Percentiles rank a stretch among this genome's conserved stretches.
phyloP scores from a whole-genome alignment of 179 eudicot genomes.

The Beta macrorhiza region DNA sequence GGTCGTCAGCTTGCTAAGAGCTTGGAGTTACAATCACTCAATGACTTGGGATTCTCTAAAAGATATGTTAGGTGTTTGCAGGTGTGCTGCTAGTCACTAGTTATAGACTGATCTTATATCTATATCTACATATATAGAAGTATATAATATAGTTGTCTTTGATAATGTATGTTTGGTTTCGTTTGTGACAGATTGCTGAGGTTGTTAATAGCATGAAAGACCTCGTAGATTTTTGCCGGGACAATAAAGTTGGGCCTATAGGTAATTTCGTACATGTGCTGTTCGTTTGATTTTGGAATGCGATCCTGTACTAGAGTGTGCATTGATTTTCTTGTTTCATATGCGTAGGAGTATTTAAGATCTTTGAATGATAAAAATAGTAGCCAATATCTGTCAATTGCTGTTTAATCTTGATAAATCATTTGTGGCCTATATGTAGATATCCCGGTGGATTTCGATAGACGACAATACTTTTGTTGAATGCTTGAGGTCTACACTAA shows the following conservation, averaged over 20 bases:
- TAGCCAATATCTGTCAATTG: too few species aligned
- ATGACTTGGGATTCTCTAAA: conserved; percentile 93
- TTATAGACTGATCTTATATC: conserved; percentile 3
- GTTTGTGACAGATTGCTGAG: conserved; percentile 73
- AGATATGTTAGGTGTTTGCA: conserved; percentile 94
- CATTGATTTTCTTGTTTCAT: background rate
- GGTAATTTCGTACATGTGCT: conserved; percentile 45
- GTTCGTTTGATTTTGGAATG: background rate
- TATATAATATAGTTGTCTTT: background rate
- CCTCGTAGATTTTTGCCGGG: conserved; percentile 71
- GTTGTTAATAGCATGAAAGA: conserved; percentile 95
- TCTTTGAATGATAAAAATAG: too few species aligned
- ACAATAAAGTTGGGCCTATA: conserved; percentile 73
- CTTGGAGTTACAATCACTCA: conserved; percentile 77
- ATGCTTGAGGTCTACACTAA: too few species aligned
- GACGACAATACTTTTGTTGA: too few species aligned
- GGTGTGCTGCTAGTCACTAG: conserved; percentile 35
- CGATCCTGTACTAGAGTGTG: background rate
- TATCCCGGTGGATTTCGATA: too few species aligned
- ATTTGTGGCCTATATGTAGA: background rate
- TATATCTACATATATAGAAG: too few species aligned
- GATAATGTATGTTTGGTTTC: background rate
- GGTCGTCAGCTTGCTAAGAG: conserved; percentile 86
- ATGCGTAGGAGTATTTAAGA: too few species aligned
- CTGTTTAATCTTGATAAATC: too few species aligned